A percentile compares a stretch with the other conserved stretches of the same genome.
Evolutionary conservation across 345 rosid species (phyloP).

Genomic region (Dipteronia sinensis): DNA sequence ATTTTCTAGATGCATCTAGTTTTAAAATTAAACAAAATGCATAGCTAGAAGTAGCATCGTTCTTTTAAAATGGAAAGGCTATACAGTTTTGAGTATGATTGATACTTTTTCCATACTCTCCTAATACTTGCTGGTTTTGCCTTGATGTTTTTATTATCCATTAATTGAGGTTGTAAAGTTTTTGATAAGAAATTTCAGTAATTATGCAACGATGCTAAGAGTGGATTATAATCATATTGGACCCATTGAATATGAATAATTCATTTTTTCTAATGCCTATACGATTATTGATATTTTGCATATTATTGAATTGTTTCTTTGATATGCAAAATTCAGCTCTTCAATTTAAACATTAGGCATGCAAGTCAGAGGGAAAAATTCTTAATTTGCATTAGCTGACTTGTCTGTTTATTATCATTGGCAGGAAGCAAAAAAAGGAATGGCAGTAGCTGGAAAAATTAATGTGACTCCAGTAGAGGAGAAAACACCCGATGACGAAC

Average conservation of each 20-base stretch:
- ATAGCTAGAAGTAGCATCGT: neutral
- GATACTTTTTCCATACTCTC: too few species aligned
- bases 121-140: neutral
- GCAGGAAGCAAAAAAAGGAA: constrained; percentile 72
- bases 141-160: neutral
- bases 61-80: neutral
- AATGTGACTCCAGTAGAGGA: constrained; percentile 61
- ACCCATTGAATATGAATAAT: neutral
- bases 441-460: constrained; percentile 50
- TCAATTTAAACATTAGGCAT: neutral
- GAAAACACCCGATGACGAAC: constrained; percentile 74
- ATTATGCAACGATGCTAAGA: neutral
- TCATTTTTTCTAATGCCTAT: neutral
- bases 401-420: neutral
- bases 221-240: neutral
- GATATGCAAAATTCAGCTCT: neutral
- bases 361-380: neutral
- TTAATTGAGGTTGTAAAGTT: neutral
- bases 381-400: constrained; percentile 9
- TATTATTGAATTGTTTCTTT: neutral
- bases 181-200: neutral
- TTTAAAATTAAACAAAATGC: neutral
- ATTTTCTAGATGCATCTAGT: neutral
- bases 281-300: neutral
- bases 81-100: too few species aligned